Conservation (phyloP, 2,329 filamentous ascomycete species). For the Rhexocercosporidium sp. region DNA sequence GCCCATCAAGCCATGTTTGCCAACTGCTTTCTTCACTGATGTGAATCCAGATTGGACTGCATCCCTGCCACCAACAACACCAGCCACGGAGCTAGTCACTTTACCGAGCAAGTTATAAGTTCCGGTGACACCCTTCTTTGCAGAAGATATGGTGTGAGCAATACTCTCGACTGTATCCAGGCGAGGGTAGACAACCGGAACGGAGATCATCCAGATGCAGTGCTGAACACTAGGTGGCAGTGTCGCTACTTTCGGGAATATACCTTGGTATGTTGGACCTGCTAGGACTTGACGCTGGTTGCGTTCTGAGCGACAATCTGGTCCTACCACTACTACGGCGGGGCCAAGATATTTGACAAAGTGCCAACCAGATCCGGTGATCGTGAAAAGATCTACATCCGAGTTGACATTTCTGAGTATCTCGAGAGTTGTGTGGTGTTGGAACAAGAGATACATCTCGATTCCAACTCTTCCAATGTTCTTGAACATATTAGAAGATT, state of each 20-base stretch:
- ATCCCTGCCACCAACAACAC: constrained; percentile 93
- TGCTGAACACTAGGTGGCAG: constrained; percentile 93
- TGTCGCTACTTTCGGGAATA: constrained; percentile 94
- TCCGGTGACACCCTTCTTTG: constrained; percentile 95
- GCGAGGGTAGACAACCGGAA: constrained; percentile 88
- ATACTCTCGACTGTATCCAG: constrained; percentile 91
- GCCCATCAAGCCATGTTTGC: constrained; percentile 94
- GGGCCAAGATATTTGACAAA: constrained; percentile 97
- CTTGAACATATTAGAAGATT: constrained; percentile 96
- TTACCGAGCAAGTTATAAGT: constrained; percentile 97
- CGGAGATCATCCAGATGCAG: constrained; percentile 93
- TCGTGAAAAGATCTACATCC: constrained; percentile 91
- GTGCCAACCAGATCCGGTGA: constrained; percentile 98
- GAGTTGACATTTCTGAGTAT: constrained; percentile 87
- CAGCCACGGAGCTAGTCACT: constrained; percentile 91
- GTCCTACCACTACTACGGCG: constrained; percentile 85
- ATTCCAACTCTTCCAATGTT: constrained; percentile 95
- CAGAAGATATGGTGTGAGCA: constrained; percentile 88
- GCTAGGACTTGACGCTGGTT: constrained; percentile 92
- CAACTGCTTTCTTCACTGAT: constrained; percentile 94
- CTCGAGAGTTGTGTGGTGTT: constrained; percentile 95
- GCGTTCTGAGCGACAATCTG: constrained; percentile 90
- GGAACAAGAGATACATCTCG: constrained; percentile 98
- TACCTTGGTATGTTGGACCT: constrained; percentile 93
- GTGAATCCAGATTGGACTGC: constrained; percentile 92